Evolutionary conservation across 208 protist species (phyloP), one percentile per base, ranked within the genome.

Genomic region (Crithidia expoeki): DNA sequence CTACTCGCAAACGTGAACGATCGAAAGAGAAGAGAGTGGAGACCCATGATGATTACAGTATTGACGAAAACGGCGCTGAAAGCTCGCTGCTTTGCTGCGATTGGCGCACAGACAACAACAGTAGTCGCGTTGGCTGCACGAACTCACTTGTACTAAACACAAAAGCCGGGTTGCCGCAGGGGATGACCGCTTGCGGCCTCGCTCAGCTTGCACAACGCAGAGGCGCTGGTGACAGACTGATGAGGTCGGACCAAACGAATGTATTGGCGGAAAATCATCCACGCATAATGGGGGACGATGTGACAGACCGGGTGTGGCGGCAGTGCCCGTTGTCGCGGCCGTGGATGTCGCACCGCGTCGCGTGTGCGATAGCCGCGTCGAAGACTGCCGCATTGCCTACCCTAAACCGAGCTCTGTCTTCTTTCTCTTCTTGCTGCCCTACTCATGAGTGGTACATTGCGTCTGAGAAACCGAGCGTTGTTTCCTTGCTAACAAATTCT

Each of bases 81-180:
- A 7, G 51, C 33, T 2, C 53, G 32, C 21, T n/a, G 23, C n/a
- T 61, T 4, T 34, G 36, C 33, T 32, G 1, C 17, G 51, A 66
- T 36, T 62, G 67, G 57, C 25, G 49, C 28, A 74, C 65, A 49
- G 44, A 4, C 4, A 21, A 49, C 44, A 49, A 17, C 44, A 17
- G 44, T 49, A 17, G 10, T 49, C 16, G 16, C 14, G 38, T 7
- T 44, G 53, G 0, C 0, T 23, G 61, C 10, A 36, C 3, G n/a
- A 46, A 40, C 25, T 63, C 68, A 17, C 49, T 83, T n/a, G 80
- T 80, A 2, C 57, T 91, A 12, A 94, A 94, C 65, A 94, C 79
- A 6, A 94, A 94, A 68, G 83, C 74, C 30, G 88, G 88, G 16
- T 52, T 91, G 16, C 83, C 85, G 30, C 88, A 88, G 44, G 88